Conservation (phyloP, 345 rosid species). For the Eucalyptus pumila region DNA sequence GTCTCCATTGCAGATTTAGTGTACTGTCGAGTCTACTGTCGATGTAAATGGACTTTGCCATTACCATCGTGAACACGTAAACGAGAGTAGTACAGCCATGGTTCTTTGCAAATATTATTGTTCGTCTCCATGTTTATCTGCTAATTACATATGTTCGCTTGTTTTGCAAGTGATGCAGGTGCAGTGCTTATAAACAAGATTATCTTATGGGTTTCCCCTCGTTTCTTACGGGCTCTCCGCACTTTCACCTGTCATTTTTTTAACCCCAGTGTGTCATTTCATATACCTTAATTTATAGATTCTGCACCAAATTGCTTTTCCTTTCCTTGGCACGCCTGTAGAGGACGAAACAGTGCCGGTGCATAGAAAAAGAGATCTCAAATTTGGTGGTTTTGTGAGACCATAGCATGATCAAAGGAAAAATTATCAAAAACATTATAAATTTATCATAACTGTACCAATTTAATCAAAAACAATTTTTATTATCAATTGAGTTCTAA, state of each 20-base stretch:
- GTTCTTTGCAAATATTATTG: not conserved
- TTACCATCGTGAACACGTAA: not conserved
- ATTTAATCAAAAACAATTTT: not conserved
- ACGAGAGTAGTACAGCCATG: not conserved
- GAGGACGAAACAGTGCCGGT: not conserved
- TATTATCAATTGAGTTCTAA: not conserved
- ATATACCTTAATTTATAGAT: not conserved
- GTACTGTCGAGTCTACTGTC: not conserved
- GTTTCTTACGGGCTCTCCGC: not conserved
- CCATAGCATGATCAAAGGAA: not conserved
- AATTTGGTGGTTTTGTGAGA: not conserved
- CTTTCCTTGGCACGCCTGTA: not conserved
- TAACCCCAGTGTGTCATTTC: not conserved
- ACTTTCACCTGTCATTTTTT: not conserved
- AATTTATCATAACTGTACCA: rapidly evolving
- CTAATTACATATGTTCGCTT: not conserved
- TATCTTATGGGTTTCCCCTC: not conserved
- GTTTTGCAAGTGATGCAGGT: not conserved
- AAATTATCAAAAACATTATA: no score
- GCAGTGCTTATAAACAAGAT: not conserved
- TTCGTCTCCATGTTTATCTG: not conserved
- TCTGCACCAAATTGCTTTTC: not conserved
- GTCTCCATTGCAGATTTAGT: not conserved
- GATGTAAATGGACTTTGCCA: not conserved
- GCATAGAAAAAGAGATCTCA: not conserved